phyloP scores from a whole-genome alignment of 1,284 basidiomycete species.

The Ustilago shanxiensis region DNA sequence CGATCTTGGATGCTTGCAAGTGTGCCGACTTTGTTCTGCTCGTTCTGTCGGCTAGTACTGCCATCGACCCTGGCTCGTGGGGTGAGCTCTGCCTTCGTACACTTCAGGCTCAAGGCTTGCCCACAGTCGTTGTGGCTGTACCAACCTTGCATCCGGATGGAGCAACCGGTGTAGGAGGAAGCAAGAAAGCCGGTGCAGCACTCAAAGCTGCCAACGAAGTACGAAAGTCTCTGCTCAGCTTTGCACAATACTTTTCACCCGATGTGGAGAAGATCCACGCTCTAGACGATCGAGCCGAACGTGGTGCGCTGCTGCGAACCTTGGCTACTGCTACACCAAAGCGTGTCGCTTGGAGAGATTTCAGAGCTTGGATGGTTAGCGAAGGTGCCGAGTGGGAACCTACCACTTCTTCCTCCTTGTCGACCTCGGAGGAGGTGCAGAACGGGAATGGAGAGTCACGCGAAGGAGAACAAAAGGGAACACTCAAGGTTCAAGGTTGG shows the following conservation, averaged over 20 bases:
- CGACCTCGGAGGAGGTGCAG: slow-evolving; percentile 65
- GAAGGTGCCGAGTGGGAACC: slow-evolving; percentile 73
- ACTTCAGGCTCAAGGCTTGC: slow-evolving; percentile 77
- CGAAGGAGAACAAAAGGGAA: slow-evolving; percentile 68
- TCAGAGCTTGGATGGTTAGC: slow-evolving; percentile 82
- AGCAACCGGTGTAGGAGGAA: slow-evolving; percentile 43
- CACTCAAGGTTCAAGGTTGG: slow-evolving; percentile 83
- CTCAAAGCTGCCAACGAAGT: slow-evolving; percentile 62
- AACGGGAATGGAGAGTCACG: slow-evolving; percentile 72
- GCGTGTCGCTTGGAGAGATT: slow-evolving; percentile 84
- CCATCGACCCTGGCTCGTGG: slow-evolving; percentile 80
- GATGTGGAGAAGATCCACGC: slow-evolving; percentile 76
- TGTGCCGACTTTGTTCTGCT: slow-evolving; percentile 92
- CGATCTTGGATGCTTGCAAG: slow-evolving; percentile 86
- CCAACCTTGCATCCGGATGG: slow-evolving; percentile 54
- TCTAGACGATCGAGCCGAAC: slow-evolving; percentile 78
- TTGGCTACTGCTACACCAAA: slow-evolving; percentile 66
- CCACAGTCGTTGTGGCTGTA: slow-evolving; percentile 79
- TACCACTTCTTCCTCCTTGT: slow-evolving; percentile 7
- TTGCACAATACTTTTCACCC: slow-evolving; percentile 94
- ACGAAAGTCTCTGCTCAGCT: slow-evolving; percentile 65
- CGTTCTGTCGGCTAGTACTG: slow-evolving; percentile 82
- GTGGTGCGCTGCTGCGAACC: slow-evolving; percentile 74
- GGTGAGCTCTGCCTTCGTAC: slow-evolving; percentile 91
- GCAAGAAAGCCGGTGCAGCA: slow-evolving; percentile 52